Evolutionary conservation across 2,329 filamentous ascomycete species (phyloP).

Genomic region (Apiospora saccharicola): DNA sequence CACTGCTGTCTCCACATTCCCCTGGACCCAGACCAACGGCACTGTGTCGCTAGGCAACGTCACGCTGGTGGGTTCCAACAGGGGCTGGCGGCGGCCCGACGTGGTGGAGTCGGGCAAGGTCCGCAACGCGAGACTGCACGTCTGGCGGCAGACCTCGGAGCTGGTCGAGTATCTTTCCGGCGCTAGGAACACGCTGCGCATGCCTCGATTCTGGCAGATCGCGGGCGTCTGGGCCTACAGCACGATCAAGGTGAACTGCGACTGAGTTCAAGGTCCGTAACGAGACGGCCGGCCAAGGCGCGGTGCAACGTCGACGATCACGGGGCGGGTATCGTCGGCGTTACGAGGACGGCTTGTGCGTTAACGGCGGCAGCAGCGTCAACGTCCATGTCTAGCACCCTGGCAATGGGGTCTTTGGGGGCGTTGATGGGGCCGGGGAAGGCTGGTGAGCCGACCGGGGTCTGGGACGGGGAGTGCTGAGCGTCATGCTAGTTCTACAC

Average conservation of each 20-base stretch:
- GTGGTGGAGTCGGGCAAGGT: slow-evolving; percentile 21
- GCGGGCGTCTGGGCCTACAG: slow-evolving; percentile 24
- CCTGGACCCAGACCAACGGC: slow-evolving; percentile 29
- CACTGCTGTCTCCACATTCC: slow-evolving; percentile 28
- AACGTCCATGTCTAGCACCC: not conserved
- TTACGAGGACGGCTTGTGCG: not conserved
- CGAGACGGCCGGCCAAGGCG: slow-evolving; percentile 27
- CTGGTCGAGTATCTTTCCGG: slow-evolving; percentile 22
- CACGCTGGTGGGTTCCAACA: slow-evolving; percentile 17
- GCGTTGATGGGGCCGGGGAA: not conserved
- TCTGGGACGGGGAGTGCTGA: not conserved
- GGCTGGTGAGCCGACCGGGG: not conserved
- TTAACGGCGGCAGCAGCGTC: not conserved
- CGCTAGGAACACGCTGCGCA: not conserved
- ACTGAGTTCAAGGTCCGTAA: slow-evolving; percentile 30
- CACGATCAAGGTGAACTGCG: slow-evolving; percentile 21
- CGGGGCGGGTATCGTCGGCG: not conserved
- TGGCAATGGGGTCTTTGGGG: not conserved
- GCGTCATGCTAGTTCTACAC: not conserved
- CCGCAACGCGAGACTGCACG: slow-evolving; percentile 31
- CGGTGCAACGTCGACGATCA: slow-evolving; percentile 25
- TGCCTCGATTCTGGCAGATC: slow-evolving; percentile 23
- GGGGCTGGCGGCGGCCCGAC: slow-evolving; percentile 12
- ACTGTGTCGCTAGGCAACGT: slow-evolving; percentile 20
- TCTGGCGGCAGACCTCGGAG: slow-evolving; percentile 29